phyloP scores from a whole-genome alignment of 441 rosid genomes.

The Pelargonium citronellum region DNA sequence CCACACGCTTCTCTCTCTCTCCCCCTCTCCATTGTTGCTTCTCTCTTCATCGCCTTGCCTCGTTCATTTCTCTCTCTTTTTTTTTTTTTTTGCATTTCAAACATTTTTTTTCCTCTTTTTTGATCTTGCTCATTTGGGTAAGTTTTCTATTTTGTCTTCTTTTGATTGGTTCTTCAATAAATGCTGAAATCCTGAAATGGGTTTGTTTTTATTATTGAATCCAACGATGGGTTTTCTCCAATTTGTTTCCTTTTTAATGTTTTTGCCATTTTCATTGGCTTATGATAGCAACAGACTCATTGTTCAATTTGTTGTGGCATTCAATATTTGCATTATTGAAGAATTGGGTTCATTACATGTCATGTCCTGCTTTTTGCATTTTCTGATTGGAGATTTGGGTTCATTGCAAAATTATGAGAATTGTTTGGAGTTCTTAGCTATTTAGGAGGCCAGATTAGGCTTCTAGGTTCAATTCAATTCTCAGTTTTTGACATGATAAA shows the following conservation, averaged over 20 bases:
- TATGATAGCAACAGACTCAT: background rate
- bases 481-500: slow-evolving; percentile 11
- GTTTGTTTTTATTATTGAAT: background rate
- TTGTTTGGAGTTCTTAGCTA: background rate
- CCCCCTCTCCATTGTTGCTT: slow-evolving; percentile 18
- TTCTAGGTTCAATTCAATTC: slow-evolving; percentile 7
- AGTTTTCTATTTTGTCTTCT: slow-evolving; percentile 13
- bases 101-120: slow-evolving; percentile 25
- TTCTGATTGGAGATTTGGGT: background rate
- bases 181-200: no score
- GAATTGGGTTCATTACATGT: background rate
- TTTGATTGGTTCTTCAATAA: no score
- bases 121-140: slow-evolving; percentile 46
- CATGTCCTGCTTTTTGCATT: background rate
- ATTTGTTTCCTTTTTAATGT: background rate
- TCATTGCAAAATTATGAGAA: background rate
- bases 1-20: slow-evolving; percentile 31
- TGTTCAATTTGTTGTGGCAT: background rate
- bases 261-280: background rate
- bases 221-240: no score
- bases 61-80: background rate
- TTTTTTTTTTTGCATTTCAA: slow-evolving; percentile 23
- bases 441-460: background rate
- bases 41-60: slow-evolving; percentile 25
- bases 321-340: background rate